phyloP scores from a whole-genome alignment of 208 protist species.

The Spongospora subterranea region DNA sequence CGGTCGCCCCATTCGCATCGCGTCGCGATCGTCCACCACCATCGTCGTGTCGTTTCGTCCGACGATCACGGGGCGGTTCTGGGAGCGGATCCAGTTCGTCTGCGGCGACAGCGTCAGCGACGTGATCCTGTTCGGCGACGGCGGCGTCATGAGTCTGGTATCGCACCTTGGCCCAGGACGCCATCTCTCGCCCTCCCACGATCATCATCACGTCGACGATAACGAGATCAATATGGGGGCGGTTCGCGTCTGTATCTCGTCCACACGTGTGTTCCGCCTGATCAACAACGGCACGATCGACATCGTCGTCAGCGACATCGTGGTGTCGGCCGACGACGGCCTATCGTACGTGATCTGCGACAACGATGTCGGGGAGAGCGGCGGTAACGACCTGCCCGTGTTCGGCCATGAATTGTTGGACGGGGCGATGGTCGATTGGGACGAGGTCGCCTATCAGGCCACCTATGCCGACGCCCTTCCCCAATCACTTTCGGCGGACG shows the following conservation, averaged over 20 bases:
- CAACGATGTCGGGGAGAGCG: background rate
- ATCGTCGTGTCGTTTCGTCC: background rate
- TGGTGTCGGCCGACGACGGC: constrained; percentile 37
- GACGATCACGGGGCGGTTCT: background rate
- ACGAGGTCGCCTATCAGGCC: constrained; percentile 40
- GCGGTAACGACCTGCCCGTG: background rate
- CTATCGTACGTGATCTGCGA: background rate
- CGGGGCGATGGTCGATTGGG: background rate
- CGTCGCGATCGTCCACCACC: background rate
- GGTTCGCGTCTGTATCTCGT: background rate
- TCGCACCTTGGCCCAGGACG: background rate
- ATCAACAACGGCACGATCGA: constrained; percentile 54
- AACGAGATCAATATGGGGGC: constrained; percentile 32
- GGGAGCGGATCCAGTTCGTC: background rate
- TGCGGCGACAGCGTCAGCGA: background rate
- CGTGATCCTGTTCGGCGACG: constrained; percentile 45
- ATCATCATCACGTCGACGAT: background rate
- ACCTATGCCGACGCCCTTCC: background rate
- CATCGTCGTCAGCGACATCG: background rate
- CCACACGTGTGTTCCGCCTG: background rate
- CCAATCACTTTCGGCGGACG: background rate
- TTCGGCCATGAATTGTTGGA: constrained; percentile 10
- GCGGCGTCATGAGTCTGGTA: constrained; percentile 26
- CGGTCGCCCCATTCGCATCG: background rate
- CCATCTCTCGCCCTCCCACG: background rate